A percentile compares a stretch with the other conserved stretches of the same genome.
Conservation (phyloP, 768 basidiomycete genomes). For the Trametes punicea region DNA sequence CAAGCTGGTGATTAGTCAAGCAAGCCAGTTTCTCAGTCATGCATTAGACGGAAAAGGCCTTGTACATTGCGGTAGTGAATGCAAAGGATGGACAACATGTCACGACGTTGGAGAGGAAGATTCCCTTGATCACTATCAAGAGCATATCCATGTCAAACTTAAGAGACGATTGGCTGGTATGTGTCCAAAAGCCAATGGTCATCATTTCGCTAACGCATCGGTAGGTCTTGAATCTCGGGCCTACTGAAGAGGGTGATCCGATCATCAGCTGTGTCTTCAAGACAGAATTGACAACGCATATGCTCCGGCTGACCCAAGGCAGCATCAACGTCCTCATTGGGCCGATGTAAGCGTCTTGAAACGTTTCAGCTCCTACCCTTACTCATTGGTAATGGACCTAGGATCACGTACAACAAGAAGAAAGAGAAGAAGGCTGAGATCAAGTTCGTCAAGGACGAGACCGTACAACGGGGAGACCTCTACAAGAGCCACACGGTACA, state of each 20-base stretch:
- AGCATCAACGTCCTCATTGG: conserved; percentile 69
- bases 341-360: conserved; percentile 57
- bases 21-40: too few species aligned
- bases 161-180: conserved; percentile 93
- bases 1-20: neutral
- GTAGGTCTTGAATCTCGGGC: conserved; percentile 73
- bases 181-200: conserved; percentile 16
- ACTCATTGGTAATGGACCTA: conserved; percentile 30
- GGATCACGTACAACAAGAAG: conserved; percentile 91
- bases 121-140: conserved; percentile 84
- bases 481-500: conserved; percentile 95
- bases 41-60: conserved; percentile 75
- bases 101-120: conserved; percentile 77
- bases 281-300: conserved; percentile 84
- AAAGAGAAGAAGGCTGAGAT: conserved; percentile 91
- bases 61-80: conserved; percentile 68
- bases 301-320: conserved; percentile 78
- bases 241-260: conserved; percentile 92
- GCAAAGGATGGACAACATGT: conserved; percentile 58
- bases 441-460: conserved; percentile 88
- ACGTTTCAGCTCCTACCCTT: neutral
- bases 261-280: conserved; percentile 91
- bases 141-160: conserved; percentile 84
- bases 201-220: neutral
- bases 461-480: conserved; percentile 66